Base-by-base conservation (phyloP, 805 yeast genomes). In the Candida lessepsii region DNA sequence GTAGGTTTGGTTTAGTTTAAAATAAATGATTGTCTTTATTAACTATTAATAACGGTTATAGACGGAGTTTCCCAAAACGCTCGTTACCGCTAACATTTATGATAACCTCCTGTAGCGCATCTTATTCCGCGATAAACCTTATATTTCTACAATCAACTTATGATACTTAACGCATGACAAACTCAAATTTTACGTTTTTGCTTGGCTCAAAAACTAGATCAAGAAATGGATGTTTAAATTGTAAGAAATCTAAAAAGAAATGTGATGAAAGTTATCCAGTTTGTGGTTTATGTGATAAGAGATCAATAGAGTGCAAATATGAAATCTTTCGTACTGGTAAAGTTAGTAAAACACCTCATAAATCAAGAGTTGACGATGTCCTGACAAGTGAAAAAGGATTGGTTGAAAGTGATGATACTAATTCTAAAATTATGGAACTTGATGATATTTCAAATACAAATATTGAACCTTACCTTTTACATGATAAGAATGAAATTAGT, bases 181-280 rank as follows among this genome's bases (percentile, higher is more conserved):
- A 19, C 11, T 24, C 42, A 14, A 32, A 32, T 11, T 39, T 26
- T 30, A 39, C 27, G 5, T 16, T 33, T n/a, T 17, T 28, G n/a
- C 9, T 34, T 20, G 37, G 34, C 4, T 20, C 42, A 11, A 39
- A 21, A 6, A 20, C 42, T 7, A 20, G 42, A 14, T 39, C 42
- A 8, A n/a, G 42, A 11, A 39, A 39, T 15, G 42, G 42, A 11
- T 39, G 42, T 34, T 20, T 23, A n/a, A 30, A 16, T 19, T 40
- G 43, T 27, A 40, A 40, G 32, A 29, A 21, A 28, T 23, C 39
- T 16, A 40, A 40, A 39, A 40, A 35, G 32, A 40, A 40, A 17
- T 40, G 43, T 29, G 39, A 40, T 23, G 43, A 40, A 35, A 16
- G 6, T 4, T 40, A 18, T 13, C 43, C 43, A 8, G 15, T 8